A percentile compares a stretch with the other conserved stretches of the same genome.
Evolutionary conservation across 2,329 filamentous ascomycete genomes (phyloP).

Genomic region (Graphilbum sp.): DNA sequence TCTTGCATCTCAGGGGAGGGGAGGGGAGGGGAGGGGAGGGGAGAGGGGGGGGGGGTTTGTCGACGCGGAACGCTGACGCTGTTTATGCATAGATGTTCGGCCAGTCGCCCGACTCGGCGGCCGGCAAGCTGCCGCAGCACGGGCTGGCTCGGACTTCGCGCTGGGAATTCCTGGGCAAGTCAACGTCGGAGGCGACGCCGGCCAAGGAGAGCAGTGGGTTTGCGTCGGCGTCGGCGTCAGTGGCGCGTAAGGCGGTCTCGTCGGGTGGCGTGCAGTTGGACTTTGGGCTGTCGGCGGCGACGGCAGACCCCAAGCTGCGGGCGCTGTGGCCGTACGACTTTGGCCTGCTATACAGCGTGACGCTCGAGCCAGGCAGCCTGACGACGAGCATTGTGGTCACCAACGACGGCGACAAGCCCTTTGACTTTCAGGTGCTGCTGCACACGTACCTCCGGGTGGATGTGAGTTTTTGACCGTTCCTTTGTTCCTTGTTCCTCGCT

Average conservation of each 20-base stretch:
- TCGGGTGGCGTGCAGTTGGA: slow-evolving; percentile 65
- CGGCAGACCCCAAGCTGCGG: slow-evolving; percentile 50
- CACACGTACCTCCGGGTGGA: slow-evolving; percentile 79
- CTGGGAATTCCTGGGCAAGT: slow-evolving; percentile 93
- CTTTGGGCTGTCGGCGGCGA: slow-evolving; percentile 69
- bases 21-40: not conserved
- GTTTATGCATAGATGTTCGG: too few relatives aligned
- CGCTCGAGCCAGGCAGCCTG: slow-evolving; percentile 56
- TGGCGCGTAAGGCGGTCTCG: not conserved
- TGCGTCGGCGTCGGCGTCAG: not conserved
- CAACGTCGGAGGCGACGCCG: slow-evolving; percentile 2
- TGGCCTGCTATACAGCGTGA: slow-evolving; percentile 84
- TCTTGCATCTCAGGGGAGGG: too few relatives aligned
- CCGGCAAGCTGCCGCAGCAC: slow-evolving; percentile 71
- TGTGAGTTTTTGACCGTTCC: slow-evolving; percentile 30
- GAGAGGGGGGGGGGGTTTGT: not conserved
- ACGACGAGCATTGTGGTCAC: slow-evolving; percentile 72
- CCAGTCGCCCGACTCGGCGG: slow-evolving; percentile 57
- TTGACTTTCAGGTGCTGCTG: slow-evolving; percentile 82
- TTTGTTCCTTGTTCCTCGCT: too few relatives aligned
- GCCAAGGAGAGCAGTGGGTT: slow-evolving; percentile 16
- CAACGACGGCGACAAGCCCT: slow-evolving; percentile 68
- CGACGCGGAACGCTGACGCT: too few relatives aligned
- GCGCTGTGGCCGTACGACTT: slow-evolving; percentile 77
- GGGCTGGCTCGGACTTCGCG: slow-evolving; percentile 79